phyloP scores from a whole-genome alignment of 257 asterid genomes.

The Jaltomata sinuosa region DNA sequence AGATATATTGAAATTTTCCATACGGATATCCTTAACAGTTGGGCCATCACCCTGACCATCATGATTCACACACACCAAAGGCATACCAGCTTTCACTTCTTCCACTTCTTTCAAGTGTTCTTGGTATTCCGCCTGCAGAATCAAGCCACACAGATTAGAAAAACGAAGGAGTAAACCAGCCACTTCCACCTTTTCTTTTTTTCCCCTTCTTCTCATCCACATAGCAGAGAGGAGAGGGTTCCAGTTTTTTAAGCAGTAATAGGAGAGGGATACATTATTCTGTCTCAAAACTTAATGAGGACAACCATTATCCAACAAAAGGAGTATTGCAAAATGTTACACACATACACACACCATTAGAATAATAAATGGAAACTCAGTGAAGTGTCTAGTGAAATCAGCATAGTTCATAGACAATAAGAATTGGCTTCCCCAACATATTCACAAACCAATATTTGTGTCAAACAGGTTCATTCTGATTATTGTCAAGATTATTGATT shows the following conservation, averaged over 20 bases:
- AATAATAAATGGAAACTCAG: neutral
- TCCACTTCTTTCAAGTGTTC: constrained; percentile 87
- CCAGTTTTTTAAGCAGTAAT: neutral
- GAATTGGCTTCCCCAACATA: neutral
- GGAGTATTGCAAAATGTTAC: neutral
- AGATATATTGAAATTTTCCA: constrained; percentile 87
- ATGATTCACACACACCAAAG: constrained; percentile 68
- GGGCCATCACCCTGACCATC: constrained; percentile 51
- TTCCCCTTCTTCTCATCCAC: neutral
- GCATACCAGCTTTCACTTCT: constrained; percentile 96
- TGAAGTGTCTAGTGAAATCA: neutral
- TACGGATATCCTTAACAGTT: constrained; percentile 76
- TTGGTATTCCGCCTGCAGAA: constrained; percentile 67
- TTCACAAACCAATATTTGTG: neutral
- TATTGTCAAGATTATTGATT: neutral
- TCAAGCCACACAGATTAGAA: neutral
- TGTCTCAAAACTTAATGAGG: neutral
- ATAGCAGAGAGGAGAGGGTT: neutral
- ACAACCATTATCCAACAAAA: neutral
- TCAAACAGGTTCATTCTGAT: neutral
- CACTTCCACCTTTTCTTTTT: neutral
- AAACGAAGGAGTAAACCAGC: neutral
- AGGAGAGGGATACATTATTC: neutral
- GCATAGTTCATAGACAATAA: neutral
- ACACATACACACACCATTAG: neutral